phyloP scores from a whole-genome alignment of 2,329 filamentous ascomycete genomes.

The Diaporthe citriasiana region DNA sequence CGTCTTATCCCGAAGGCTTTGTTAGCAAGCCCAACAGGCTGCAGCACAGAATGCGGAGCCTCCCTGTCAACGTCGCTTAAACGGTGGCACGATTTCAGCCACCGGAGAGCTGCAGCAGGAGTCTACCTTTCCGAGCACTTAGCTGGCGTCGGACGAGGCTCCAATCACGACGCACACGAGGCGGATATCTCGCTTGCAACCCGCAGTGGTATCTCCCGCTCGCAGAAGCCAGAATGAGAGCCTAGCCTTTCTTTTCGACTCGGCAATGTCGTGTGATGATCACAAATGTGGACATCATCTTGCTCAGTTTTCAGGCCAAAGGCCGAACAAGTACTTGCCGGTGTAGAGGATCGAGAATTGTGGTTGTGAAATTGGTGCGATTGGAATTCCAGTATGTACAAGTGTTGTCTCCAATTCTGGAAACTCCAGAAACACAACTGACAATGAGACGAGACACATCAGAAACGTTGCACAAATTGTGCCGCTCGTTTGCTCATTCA shows the following conservation, averaged over 20 bases:
- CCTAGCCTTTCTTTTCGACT: neutral
- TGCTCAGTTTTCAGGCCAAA: neutral
- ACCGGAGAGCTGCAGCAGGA: constrained; percentile 41
- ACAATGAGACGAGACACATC: neutral
- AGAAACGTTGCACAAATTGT: neutral
- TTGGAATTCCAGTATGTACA: neutral
- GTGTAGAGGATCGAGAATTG: neutral
- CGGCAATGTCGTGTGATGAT: neutral
- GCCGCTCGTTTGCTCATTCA: neutral
- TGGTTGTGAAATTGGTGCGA: neutral
- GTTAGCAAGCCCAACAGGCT: neutral
- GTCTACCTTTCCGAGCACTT: constrained; percentile 6
- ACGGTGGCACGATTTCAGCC: constrained; percentile 38
- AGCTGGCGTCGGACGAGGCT: constrained; percentile 30
- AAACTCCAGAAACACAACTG: neutral
- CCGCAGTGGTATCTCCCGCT: neutral
- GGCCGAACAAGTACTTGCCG: neutral
- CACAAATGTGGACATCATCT: neutral
- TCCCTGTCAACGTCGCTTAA: constrained; percentile 34
- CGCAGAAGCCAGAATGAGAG: neutral
- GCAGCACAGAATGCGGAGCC: neutral
- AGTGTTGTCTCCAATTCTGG: neutral
- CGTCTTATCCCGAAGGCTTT: neutral
- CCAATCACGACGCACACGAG: constrained; percentile 14
- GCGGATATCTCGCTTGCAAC: constrained; percentile 33